Percentiles rank a stretch among this genome's conserved stretches.
Conservation (phyloP, 2,329 filamentous ascomycete genomes). For the Aspergillus quadricinctus region DNA sequence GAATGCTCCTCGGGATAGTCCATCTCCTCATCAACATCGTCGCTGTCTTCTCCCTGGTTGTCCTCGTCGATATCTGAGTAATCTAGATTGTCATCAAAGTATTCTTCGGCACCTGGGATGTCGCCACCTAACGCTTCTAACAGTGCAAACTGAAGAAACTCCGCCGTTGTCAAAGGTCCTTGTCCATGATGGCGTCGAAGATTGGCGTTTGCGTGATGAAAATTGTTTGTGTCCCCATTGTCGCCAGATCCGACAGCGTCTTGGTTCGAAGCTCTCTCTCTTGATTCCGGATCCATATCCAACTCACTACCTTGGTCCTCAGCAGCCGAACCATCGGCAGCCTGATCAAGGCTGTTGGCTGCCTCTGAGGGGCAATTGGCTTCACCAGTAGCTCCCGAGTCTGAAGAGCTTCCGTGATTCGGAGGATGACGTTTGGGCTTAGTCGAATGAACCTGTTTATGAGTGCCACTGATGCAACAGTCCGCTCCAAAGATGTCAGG, state of each 20-base stretch:
- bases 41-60: background rate
- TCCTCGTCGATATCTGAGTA: constrained; percentile 12
- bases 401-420: background rate
- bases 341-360: constrained; percentile 14
- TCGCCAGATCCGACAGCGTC: constrained; percentile 1
- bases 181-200: constrained; percentile 3
- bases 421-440: background rate
- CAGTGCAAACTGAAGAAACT: constrained; percentile 21
- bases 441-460: background rate
- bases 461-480: constrained; percentile 14
- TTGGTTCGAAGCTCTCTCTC: constrained; percentile 2
- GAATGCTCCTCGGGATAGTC: constrained; percentile 10
- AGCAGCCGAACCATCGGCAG: constrained; percentile 16
- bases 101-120: constrained; percentile 14
- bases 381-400: background rate
- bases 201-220: constrained; percentile 3
- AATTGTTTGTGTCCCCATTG: background rate
- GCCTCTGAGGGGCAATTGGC: constrained; percentile 8
- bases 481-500: constrained; percentile 28
- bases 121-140: constrained; percentile 20
- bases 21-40: constrained; percentile 11
- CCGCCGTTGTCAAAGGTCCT: constrained; percentile 14
- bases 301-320: constrained; percentile 12
- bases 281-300: constrained; percentile 6
- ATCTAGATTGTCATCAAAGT: constrained; percentile 10